Conservation (phyloP, 2,329 filamentous ascomycete genomes). For the Fusarium chaquense region DNA sequence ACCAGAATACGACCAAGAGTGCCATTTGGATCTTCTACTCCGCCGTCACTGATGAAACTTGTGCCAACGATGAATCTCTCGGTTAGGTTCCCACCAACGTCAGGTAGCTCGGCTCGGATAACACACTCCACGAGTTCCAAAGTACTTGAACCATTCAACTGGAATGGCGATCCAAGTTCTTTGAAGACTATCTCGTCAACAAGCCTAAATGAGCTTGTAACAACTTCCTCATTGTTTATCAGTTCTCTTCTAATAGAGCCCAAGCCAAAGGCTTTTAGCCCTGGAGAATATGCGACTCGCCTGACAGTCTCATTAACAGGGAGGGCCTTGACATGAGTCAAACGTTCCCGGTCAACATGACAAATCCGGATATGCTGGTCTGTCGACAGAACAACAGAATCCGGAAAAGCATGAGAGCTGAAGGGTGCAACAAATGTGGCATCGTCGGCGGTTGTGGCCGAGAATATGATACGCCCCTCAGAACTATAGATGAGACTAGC, state of each 20-base stretch:
- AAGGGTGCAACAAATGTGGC: slow-evolving; percentile 86
- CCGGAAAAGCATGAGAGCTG: slow-evolving; percentile 82
- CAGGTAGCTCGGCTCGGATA: slow-evolving; percentile 78
- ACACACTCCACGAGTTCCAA: slow-evolving; percentile 87
- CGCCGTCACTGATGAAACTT: slow-evolving; percentile 76
- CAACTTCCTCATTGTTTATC: slow-evolving; percentile 75
- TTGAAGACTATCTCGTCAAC: slow-evolving; percentile 92
- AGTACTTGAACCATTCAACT: slow-evolving; percentile 63
- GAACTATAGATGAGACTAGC: slow-evolving; percentile 92
- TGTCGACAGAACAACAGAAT: slow-evolving; percentile 84
- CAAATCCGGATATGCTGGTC: slow-evolving; percentile 81
- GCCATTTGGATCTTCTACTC: slow-evolving; percentile 60
- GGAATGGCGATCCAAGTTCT: slow-evolving; percentile 76
- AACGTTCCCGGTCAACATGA: slow-evolving; percentile 82
- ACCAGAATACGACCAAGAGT: slow-evolving; percentile 81
- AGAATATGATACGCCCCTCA: slow-evolving; percentile 90
- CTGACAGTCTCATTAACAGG: slow-evolving; percentile 85
- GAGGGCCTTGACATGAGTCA: slow-evolving; percentile 88
- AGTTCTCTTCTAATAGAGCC: slow-evolving; percentile 85
- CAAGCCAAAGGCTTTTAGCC: slow-evolving; percentile 84
- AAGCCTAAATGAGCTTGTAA: slow-evolving; percentile 85
- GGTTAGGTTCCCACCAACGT: slow-evolving; percentile 63
- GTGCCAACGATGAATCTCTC: slow-evolving; percentile 95
- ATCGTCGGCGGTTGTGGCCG: slow-evolving; percentile 90
- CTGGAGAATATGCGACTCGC: slow-evolving; percentile 85